Base-by-base conservation (phyloP, 257 asterid genomes). In the Rubia yunnanensis region DNA sequence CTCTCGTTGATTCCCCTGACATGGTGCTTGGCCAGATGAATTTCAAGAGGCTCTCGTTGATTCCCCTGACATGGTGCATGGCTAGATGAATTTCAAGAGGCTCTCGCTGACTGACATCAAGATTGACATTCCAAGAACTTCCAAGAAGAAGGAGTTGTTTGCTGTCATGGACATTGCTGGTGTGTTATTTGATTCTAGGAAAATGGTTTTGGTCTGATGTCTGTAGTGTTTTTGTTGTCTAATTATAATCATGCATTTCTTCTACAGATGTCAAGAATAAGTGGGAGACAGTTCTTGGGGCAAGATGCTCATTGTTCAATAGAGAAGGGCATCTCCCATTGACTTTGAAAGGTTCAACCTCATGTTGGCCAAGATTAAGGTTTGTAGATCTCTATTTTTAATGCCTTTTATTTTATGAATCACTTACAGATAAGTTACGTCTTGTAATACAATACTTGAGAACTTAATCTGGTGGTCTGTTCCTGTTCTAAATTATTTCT, bases 211-310 rank as follows among this genome's bases (percentile, higher is more conserved):
- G n/a, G n/a, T n/a, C n/a, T n/a, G n/a, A n/a, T n/a, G n/a, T n/a
- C n/a, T n/a, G n/a, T n/a, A n/a, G n/a, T n/a, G n/a, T n/a, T 24
- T 6, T 31, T 7, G 14, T 44, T 56, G 15, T 14, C 20, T 20
- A 26, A 63, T 0, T 60, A 6, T 17, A 59, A 27, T 50, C 13
- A 17, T 64, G 3, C 44, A 0, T 65, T 4, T 20, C 36, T 7
- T 20, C 32, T 10, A 24, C 85, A 92, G 99, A 92, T 87, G 97
- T 92, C 49, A 89, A 85, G 78, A 83, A 77, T 38, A 92, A 87
- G 70, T 89, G 97, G 95, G 97, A 89, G 86, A 76, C 74, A 87
- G 97, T 69, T 85, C 96, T 13, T 92, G 98, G 98, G 98, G 96
- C 31, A 87, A 95, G 78, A 92, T 89, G 83, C 79, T 92, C 64